These are phyloP conservation scores for Leptographium lundbergii DNA, from an alignment of 2,329 filamentous ascomycete species.

Conservation along the genomic window DNA sequence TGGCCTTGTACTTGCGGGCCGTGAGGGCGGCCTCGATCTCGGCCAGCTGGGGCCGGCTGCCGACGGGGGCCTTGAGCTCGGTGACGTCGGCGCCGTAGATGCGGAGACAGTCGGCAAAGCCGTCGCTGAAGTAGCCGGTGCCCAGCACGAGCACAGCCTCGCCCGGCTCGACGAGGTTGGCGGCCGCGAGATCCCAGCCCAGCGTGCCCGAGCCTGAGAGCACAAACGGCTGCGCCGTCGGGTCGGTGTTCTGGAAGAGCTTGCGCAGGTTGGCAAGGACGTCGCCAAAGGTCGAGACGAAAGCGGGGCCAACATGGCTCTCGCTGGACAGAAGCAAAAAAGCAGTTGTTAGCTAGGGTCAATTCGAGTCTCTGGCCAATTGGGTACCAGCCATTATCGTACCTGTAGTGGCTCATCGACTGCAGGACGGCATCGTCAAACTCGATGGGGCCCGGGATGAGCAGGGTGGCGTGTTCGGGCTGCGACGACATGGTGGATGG, in stretches of 20 bases:
- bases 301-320: slow-evolving; percentile 81
- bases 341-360: not conserved
- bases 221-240: slow-evolving; percentile 78
- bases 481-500: slow-evolving; percentile 45
- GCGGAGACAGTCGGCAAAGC: slow-evolving; percentile 82
- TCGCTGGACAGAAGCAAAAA: slow-evolving; percentile 43
- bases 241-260: slow-evolving; percentile 82
- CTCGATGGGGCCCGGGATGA: slow-evolving; percentile 96
- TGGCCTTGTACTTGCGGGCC: slow-evolving; percentile 83
- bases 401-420: slow-evolving; percentile 93
- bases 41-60: slow-evolving; percentile 70
- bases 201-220: slow-evolving; percentile 90
- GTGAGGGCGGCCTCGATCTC: slow-evolving; percentile 82
- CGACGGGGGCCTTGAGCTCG: slow-evolving; percentile 80
- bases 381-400: slow-evolving; percentile 14
- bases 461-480: slow-evolving; percentile 55
- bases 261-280: slow-evolving; percentile 77
- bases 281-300: slow-evolving; percentile 85
- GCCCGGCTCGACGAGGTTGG: slow-evolving; percentile 79
- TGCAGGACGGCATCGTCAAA: slow-evolving; percentile 94
- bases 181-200: slow-evolving; percentile 92
- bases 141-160: slow-evolving; percentile 88
- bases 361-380: not conserved
- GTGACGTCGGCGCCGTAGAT: slow-evolving; percentile 86
- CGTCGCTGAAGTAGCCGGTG: slow-evolving; percentile 94